Conservation (phyloP, 2,329 filamentous ascomycete species). For the Corniculantispora saksenae region DNA sequence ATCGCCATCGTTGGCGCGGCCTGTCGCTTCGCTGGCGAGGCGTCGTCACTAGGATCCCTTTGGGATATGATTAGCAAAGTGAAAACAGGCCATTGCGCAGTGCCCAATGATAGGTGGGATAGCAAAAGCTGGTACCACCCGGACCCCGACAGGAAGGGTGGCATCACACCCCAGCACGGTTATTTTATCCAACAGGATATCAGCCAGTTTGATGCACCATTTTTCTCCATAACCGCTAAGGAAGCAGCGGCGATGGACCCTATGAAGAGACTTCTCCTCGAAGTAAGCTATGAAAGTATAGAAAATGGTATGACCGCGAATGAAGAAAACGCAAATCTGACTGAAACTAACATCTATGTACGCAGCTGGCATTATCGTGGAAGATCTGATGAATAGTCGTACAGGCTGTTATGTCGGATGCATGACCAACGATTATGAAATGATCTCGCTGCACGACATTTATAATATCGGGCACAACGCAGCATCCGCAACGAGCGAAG, state of each 20-base stretch:
- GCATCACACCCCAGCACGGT: constrained; percentile 12
- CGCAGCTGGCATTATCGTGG: constrained; percentile 23
- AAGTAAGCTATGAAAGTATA: constrained; percentile 30
- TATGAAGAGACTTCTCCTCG: constrained; percentile 30
- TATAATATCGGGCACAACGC: not conserved
- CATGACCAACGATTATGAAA: constrained; percentile 29
- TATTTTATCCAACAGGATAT: constrained; percentile 31
- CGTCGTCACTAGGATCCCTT: constrained; percentile 5
- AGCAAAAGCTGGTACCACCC: constrained; percentile 10
- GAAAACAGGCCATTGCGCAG: constrained; percentile 8
- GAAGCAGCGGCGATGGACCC: constrained; percentile 33
- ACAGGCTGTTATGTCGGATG: constrained; percentile 30
- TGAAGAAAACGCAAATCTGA: constrained; percentile 19
- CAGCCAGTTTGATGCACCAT: constrained; percentile 26
- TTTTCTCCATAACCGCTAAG: constrained; percentile 25
- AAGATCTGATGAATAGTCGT: constrained; percentile 17
- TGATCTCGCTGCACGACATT: constrained; percentile 20
- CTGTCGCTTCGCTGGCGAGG: constrained; percentile 13
- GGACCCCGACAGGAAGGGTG: constrained; percentile 13
- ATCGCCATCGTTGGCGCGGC: constrained; percentile 16
- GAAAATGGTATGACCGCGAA: constrained; percentile 32
- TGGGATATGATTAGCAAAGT: constrained; percentile 16
- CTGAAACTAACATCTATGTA: not conserved
- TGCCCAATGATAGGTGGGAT: constrained; percentile 10
- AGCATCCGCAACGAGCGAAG: not conserved